Evolutionary conservation across 306 rosid species (phyloP).

Genomic region (Castanopsis chinensis): DNA sequence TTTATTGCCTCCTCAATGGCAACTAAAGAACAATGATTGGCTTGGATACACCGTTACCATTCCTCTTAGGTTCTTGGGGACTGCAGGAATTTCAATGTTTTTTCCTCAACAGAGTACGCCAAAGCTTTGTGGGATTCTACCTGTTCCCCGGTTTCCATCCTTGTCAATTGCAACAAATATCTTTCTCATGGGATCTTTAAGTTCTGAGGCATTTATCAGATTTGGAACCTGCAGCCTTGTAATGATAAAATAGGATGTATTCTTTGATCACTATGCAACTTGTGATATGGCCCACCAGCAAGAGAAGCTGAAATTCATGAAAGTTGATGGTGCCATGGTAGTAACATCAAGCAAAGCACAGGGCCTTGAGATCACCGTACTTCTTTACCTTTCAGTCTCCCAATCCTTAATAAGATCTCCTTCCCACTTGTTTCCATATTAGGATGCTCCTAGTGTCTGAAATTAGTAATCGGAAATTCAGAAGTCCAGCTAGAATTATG

Average conservation of each 20-base stretch:
- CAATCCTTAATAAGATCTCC: neutral
- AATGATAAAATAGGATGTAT: constrained; percentile 58
- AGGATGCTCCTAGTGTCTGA: neutral
- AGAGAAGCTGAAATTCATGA: constrained; percentile 24
- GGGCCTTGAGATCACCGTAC: constrained; percentile 32
- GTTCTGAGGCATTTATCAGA: constrained; percentile 47
- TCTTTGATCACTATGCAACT: constrained; percentile 75
- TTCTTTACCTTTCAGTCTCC: neutral
- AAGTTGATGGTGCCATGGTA: neutral
- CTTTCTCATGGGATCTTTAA: constrained; percentile 75
- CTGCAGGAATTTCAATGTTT: constrained; percentile 50
- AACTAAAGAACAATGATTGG: constrained; percentile 52
- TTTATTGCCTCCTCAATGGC: constrained; percentile 70
- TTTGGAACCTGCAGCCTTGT: constrained; percentile 60
- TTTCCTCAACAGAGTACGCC: constrained; percentile 61
- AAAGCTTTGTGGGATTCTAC: constrained; percentile 77
- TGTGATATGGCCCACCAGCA: constrained; percentile 70
- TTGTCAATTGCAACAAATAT: constrained; percentile 66
- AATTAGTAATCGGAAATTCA: neutral
- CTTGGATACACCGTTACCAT: constrained; percentile 47
- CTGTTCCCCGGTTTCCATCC: constrained; percentile 80
- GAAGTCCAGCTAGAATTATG: neutral
- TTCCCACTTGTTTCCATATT: neutral
- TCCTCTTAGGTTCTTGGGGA: constrained; percentile 67
- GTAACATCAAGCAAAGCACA: constrained; percentile 27